These are phyloP conservation scores for Pittosporum tobira DNA, from an alignment of 129 eudicot species.

Conservation along the genomic window DNA sequence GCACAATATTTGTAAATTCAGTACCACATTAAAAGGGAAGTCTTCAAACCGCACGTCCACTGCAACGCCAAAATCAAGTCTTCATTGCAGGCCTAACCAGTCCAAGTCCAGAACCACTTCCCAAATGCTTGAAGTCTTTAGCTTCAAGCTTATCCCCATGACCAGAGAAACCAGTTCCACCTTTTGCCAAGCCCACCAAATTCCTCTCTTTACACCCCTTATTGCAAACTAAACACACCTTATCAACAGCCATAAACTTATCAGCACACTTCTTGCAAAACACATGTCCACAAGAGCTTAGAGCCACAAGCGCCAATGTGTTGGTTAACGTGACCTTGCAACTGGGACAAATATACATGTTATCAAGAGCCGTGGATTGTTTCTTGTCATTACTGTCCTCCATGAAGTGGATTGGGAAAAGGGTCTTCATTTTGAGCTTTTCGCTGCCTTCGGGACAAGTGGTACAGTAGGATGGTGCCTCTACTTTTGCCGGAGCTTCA, in stretches of 20 bases:
- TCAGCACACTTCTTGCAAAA: constrained; percentile 88
- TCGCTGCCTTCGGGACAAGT: constrained; percentile 86
- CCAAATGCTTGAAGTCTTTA: constrained; percentile 81
- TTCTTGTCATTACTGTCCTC: constrained; percentile 57
- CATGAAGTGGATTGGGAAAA: constrained; percentile 54
- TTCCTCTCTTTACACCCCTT: constrained; percentile 74
- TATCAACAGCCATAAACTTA: constrained; percentile 74
- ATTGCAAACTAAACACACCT: constrained; percentile 89
- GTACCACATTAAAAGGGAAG: neutral
- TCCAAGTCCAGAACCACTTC: constrained; percentile 93
- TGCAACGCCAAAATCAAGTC: constrained; percentile 34
- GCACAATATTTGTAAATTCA: neutral
- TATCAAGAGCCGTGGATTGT: constrained; percentile 40
- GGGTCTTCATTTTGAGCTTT: constrained; percentile 73
- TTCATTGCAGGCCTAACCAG: constrained; percentile 85
- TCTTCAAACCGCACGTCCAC: neutral
- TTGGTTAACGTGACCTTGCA: constrained; percentile 89
- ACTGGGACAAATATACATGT: constrained; percentile 65
- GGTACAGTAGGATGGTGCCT: constrained; percentile 69
- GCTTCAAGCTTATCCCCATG: constrained; percentile 91
- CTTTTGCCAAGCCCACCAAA: constrained; percentile 56
- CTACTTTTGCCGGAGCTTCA: constrained; percentile 73
- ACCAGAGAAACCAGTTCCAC: constrained; percentile 89
- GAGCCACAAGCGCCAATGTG: constrained; percentile 56
- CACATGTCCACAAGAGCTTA: constrained; percentile 87